Evolutionary conservation across 805 yeast genomes (phyloP).

Genomic region (Candida cerambycidarum): DNA sequence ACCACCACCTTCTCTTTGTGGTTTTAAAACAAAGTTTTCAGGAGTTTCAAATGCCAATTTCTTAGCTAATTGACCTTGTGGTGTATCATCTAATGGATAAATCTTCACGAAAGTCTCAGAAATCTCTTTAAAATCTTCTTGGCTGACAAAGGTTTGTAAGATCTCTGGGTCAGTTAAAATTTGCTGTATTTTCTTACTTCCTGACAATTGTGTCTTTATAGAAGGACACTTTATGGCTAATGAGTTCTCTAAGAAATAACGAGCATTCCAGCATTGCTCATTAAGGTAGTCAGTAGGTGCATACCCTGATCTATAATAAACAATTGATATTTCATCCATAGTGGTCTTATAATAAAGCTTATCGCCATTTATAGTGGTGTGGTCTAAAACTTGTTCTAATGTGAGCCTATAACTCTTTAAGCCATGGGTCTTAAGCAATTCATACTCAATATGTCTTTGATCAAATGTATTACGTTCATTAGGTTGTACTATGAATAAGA

Average conservation of each 20-base stretch:
- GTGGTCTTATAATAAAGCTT: constrained; percentile 54
- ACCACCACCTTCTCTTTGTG: constrained; percentile 99
- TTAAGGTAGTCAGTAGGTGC: constrained; percentile 72
- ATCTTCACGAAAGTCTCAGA: constrained; percentile 77
- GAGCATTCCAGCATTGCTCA: constrained; percentile 72
- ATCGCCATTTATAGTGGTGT: constrained; percentile 43
- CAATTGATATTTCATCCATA: constrained; percentile 77
- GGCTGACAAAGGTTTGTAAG: constrained; percentile 47
- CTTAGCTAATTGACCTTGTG: constrained; percentile 61
- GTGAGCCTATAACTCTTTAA: constrained; percentile 67
- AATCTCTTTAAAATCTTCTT: constrained; percentile 32
- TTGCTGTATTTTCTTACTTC: constrained; percentile 93
- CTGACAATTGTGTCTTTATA: constrained; percentile 83
- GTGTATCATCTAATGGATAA: constrained; percentile 77
- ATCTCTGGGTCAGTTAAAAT: constrained; percentile 59
- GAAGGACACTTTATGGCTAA: constrained; percentile 91
- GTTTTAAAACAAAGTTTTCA: constrained; percentile 79
- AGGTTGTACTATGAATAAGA: constrained; percentile 80
- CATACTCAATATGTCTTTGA: constrained; percentile 81
- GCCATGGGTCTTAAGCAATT: constrained; percentile 54
- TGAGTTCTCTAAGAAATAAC: constrained; percentile 70
- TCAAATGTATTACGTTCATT: constrained; percentile 88
- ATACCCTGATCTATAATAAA: constrained; percentile 89
- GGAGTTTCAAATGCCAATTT: constrained; percentile 68
- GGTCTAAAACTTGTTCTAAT: constrained; percentile 53